Conservation (phyloP, 169 alveolate species). For the Cryptosporidium ryanae region DNA sequence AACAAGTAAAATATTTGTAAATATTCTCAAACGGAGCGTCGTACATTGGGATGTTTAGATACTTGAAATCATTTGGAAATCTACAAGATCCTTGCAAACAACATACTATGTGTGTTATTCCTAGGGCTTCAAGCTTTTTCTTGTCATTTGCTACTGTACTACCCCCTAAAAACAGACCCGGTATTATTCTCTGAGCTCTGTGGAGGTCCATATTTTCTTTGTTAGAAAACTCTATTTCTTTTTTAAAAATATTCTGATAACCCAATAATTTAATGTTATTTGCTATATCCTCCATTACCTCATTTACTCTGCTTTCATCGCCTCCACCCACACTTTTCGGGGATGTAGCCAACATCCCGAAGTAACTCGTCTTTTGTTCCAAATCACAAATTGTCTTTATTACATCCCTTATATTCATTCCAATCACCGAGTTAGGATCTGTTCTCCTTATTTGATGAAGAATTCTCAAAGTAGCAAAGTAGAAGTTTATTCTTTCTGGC, state of each 20-base stretch:
- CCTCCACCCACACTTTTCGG: conserved; percentile 1
- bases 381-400: conserved; percentile 4
- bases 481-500: conserved; percentile 59
- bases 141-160: conserved; percentile 38
- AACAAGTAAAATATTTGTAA: conserved; percentile 17
- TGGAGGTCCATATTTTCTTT: conserved; percentile 53
- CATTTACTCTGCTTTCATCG: conserved; percentile 18
- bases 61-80: conserved; percentile 40
- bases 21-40: conserved; percentile 70
- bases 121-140: conserved; percentile 36
- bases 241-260: conserved; percentile 6
- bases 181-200: conserved; percentile 67
- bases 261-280: conserved; percentile 29
- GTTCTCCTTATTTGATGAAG: conserved; percentile 43
- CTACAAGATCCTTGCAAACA: conserved; percentile 48
- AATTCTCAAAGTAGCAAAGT: conserved; percentile 57
- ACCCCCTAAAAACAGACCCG: conserved; percentile 65
- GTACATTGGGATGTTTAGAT: conserved; percentile 46
- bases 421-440: conserved; percentile 7
- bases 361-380: conserved; percentile 20
- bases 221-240: conserved; percentile 40
- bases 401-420: not conserved
- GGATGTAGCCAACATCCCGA: conserved; percentile 48
- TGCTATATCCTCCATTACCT: conserved; percentile 1
- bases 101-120: conserved; percentile 65